Percentiles rank a stretch among this genome's conserved stretches.
Evolutionary conservation across 176 grass and related monocot species (phyloP).

Genomic region (Oryza brachyantha): DNA sequence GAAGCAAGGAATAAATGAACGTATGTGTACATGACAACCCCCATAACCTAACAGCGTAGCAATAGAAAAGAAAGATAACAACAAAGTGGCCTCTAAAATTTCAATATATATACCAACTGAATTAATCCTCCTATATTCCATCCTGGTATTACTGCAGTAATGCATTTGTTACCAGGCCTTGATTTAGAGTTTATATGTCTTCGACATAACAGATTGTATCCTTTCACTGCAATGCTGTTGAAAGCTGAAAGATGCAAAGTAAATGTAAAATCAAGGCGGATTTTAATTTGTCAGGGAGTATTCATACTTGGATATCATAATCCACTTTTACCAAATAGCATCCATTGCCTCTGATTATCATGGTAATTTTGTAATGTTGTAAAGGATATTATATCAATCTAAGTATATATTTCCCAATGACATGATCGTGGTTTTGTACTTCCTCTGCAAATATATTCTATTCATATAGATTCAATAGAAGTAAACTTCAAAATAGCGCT

Average conservation of each 20-base stretch:
- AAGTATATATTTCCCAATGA: not conserved
- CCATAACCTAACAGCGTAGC: not conserved
- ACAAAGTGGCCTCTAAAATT: not conserved
- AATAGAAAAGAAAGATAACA: not conserved
- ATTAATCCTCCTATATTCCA: not conserved
- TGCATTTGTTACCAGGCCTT: not conserved
- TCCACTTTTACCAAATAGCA: not conserved
- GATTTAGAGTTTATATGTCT: not conserved
- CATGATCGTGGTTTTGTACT: not conserved
- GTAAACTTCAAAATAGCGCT: not conserved
- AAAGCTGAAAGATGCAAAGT: not conserved
- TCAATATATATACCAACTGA: not conserved
- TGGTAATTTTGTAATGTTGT: conserved; percentile 2
- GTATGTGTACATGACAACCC: not conserved
- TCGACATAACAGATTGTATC: not conserved
- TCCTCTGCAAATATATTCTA: too few species aligned
- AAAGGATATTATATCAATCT: not conserved
- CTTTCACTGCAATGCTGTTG: not conserved
- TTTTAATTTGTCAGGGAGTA: not conserved
- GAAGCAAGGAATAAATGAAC: not conserved
- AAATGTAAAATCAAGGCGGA: not conserved
- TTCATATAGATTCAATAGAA: not conserved
- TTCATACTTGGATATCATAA: conserved; percentile 2
- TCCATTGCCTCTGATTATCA: not conserved
- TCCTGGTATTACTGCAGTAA: not conserved